Conservation (phyloP, 2,329 filamentous ascomycete genomes). For the Stemphylium lycopersici region DNA sequence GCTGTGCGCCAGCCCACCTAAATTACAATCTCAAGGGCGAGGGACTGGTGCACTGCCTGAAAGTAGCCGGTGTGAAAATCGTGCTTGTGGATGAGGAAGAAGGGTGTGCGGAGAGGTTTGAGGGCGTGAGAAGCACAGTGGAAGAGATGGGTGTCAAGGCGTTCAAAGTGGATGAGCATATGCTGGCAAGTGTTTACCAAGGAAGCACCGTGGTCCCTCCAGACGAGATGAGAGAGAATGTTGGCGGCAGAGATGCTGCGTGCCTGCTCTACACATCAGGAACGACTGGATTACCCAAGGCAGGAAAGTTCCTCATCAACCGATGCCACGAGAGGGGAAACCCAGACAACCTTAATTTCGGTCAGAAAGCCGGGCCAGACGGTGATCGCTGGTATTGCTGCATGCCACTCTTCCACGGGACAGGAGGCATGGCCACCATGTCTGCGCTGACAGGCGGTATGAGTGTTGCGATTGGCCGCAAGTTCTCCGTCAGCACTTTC, state of each 20-base stretch:
- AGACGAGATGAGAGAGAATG: constrained; percentile 60
- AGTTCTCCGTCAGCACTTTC: constrained; percentile 71
- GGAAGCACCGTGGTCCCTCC: constrained; percentile 50
- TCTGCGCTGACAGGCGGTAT: constrained; percentile 50
- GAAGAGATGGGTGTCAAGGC: constrained; percentile 30
- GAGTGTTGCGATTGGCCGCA: constrained; percentile 65
- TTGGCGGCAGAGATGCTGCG: constrained; percentile 60
- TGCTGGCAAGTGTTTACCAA: constrained; percentile 29
- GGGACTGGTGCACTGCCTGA: constrained; percentile 68
- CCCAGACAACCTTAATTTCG: constrained; percentile 41
- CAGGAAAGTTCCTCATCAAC: constrained; percentile 34
- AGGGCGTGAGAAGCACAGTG: constrained; percentile 16
- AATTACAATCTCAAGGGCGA: constrained; percentile 70
- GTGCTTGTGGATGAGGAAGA: constrained; percentile 64
- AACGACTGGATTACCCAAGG: constrained; percentile 75
- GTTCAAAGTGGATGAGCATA: constrained; percentile 20
- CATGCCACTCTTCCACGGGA: constrained; percentile 79
- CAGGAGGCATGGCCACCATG: constrained; percentile 65
- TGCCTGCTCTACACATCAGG: constrained; percentile 75
- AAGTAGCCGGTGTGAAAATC: constrained; percentile 60
- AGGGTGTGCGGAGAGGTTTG: constrained; percentile 30
- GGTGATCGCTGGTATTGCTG: constrained; percentile 73
- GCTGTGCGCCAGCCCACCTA: constrained; percentile 71
- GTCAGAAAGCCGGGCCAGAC: constrained; percentile 44
- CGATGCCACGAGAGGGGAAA: constrained; percentile 43